These are phyloP conservation scores for Pneumocystis oryctolagi DNA, from an alignment of 1,139 yeast genomes.

Conservation along the genomic window DNA sequence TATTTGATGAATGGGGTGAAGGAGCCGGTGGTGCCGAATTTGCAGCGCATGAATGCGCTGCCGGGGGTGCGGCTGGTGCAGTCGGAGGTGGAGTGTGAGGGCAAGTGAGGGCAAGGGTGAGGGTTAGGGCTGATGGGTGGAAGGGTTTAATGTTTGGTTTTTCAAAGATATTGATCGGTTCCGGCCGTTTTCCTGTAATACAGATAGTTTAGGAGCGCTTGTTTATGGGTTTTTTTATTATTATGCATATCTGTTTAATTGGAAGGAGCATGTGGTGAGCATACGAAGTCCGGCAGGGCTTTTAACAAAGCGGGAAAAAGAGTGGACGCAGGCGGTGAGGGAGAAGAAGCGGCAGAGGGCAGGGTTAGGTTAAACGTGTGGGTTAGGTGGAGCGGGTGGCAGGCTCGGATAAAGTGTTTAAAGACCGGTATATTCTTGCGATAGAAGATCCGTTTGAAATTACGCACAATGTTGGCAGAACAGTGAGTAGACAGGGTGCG, in stretches of 20 bases:
- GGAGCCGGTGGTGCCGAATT: conserved; percentile 12
- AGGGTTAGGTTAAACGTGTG: too few relatives aligned
- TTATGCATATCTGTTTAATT: conserved; percentile 12
- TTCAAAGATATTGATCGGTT: conserved; percentile 2
- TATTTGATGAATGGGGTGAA: conserved; percentile 7
- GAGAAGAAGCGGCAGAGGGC: too few relatives aligned
- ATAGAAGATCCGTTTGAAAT: conserved; percentile 13
- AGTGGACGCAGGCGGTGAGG: conserved; percentile 12
- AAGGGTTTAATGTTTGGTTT: conserved; percentile 12
- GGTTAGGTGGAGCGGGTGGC: conserved; percentile 5
- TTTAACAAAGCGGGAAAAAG: conserved; percentile 10
- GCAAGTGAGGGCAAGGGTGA: background rate
- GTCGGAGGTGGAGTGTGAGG: background rate
- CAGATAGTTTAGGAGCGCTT: conserved; percentile 9
- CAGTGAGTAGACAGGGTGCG: conserved; percentile 10
- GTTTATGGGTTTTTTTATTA: conserved; percentile 11
- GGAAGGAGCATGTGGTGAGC: conserved; percentile 10
- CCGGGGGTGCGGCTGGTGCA: background rate
- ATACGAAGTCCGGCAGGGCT: conserved; percentile 11
- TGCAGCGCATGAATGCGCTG: conserved; percentile 5
- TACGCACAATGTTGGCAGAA: conserved; percentile 13
- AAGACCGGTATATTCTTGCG: conserved; percentile 8
- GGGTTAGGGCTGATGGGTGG: background rate
- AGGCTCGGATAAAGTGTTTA: conserved; percentile 4
- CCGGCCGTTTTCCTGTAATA: conserved; percentile 4